Percentiles rank a stretch among this genome's conserved stretches.
Conservation (phyloP, 257 asterid genomes). For the Solanum tarapatanum region DNA sequence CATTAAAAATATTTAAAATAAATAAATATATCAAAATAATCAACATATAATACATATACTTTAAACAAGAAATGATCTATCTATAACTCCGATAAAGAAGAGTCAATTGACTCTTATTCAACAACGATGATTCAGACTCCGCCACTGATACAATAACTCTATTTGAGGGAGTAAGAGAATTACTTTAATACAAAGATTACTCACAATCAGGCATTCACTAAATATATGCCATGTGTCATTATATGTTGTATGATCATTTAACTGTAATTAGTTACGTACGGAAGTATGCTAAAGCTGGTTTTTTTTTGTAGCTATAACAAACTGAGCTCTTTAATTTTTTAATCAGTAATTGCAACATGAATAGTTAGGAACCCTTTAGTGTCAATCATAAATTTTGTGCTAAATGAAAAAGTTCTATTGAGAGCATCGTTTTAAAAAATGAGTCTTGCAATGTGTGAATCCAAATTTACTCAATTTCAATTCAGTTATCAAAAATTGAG, state of each 20-base stretch:
- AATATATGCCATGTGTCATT: neutral
- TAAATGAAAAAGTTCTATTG: neutral
- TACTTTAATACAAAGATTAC: too few relatives aligned
- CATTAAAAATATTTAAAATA: too few relatives aligned
- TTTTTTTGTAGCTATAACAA: neutral
- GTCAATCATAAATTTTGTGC: neutral
- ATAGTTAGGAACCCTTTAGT: neutral
- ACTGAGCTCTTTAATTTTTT: neutral
- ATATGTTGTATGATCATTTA: neutral
- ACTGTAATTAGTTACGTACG: neutral
- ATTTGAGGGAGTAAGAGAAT: too few relatives aligned
- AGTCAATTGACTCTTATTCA: too few relatives aligned
- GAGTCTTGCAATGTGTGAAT: neutral
- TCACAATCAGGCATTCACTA: too few relatives aligned
- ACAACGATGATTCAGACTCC: too few relatives aligned
- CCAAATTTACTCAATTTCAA: neutral
- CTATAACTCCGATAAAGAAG: too few relatives aligned
- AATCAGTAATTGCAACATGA: too few relatives aligned
- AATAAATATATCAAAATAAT: too few relatives aligned
- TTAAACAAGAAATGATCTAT: too few relatives aligned
- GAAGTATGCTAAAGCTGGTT: neutral
- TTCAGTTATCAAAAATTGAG: neutral
- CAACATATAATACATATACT: neutral
- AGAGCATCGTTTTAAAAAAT: neutral
- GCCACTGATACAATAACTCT: rapidly evolving